These are phyloP conservation scores for Simplicillium sp. DNA, from an alignment of 2,329 filamentous ascomycete genomes.

Conservation along the genomic window DNA sequence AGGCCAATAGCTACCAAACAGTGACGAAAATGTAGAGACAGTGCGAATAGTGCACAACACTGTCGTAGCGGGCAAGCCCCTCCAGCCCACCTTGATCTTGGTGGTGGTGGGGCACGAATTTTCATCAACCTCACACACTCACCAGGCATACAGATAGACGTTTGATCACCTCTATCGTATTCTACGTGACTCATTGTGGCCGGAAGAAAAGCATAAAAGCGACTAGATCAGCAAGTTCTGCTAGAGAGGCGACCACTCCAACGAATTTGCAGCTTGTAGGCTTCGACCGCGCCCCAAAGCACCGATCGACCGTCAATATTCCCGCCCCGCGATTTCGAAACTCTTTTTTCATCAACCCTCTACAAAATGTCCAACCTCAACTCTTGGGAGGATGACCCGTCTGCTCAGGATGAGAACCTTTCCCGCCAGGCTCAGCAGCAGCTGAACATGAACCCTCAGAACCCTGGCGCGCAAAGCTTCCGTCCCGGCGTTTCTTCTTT, in stretches of 20 bases:
- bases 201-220: too few relatives aligned
- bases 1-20: too few relatives aligned
- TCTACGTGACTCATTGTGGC: neutral
- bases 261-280: neutral
- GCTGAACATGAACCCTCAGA: constrained; percentile 59
- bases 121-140: constrained; percentile 21
- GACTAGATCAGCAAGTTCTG: too few relatives aligned
- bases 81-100: constrained; percentile 13
- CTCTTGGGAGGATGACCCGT: constrained; percentile 87
- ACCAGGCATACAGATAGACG: constrained; percentile 12
- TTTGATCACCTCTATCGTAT: constrained; percentile 2
- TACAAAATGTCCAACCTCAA: constrained; percentile 75
- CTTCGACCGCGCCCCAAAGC: neutral
- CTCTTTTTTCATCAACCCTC: neutral
- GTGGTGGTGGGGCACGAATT: constrained; percentile 29
- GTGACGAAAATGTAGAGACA: too few relatives aligned
- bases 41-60: constrained; percentile 1
- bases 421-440: constrained; percentile 67
- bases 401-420: constrained; percentile 69
- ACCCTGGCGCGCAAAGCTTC: constrained; percentile 34
- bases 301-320: neutral
- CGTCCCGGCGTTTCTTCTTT: constrained; percentile 45
- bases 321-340: constrained; percentile 3
- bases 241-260: too few relatives aligned
- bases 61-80: constrained; percentile 9